Evolutionary conservation across 768 basidiomycete species (phyloP), one percentile per base, ranked within the genome.

Genomic region (Kwoniella shandongensis): DNA sequence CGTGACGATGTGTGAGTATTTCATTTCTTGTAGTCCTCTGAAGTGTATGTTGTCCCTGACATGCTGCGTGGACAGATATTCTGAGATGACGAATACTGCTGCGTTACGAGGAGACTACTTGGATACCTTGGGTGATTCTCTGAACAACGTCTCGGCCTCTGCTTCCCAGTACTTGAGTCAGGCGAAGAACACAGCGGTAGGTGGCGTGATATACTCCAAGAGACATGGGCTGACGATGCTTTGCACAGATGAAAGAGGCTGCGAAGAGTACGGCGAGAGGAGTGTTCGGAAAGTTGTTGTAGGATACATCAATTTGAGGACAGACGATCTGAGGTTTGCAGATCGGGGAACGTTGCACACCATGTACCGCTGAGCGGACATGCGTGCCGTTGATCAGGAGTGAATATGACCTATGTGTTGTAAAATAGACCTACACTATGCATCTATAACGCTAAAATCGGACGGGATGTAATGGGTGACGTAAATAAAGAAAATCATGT

Each of bases 71-170:
- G n/a, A n/a, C n/a, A 70, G 69, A 29, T 72, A 76, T 49, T 63
- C 72, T 39, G 69, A 74, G 53, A 74, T 76, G 73, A 66, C 62
- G 1, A 53, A 65, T 44, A 73, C 73, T 10, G 66, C 71, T 10
- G 51, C 48, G 15, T 60, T 67, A 47, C 53, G 75, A 48, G 73
- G 71, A 18, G 65, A 61, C 18, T 72, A 70, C 40, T 59, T 76
- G 30, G 73, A 76, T 36, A 61, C 64, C 40, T 54, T 76, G 4
- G 63, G 63, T 20, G 72, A 73, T 12, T 51, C 54, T 23, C 52
- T 76, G 52, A 66, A 67, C 23, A 61, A 61, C 49, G 74, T 66
- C 26, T 61, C 63, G 6, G 58, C 58, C 5, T 59, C 59, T 20
- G 75, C 75, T 4, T 50, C 53, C 1, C 65, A 70, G 39, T 72